Conservation (phyloP, 2,329 filamentous ascomycete genomes). For the Fusarium domesticum region DNA sequence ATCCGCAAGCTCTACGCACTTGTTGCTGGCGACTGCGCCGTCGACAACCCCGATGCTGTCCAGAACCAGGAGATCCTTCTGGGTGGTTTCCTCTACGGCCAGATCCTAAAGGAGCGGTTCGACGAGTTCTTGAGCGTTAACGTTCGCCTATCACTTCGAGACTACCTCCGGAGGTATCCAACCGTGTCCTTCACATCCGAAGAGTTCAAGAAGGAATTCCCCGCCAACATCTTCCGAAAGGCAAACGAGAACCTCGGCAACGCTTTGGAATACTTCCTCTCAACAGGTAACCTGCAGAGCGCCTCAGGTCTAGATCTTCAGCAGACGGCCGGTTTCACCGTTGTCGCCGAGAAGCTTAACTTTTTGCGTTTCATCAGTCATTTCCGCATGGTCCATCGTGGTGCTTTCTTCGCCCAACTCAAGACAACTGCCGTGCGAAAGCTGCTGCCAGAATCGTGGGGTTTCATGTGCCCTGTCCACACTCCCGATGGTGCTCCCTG, state of each 20-base stretch:
- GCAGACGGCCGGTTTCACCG: conserved; percentile 90
- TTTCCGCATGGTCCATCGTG: conserved; percentile 98
- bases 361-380: conserved; percentile 98
- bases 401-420: conserved; percentile 95
- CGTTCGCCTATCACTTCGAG: conserved; percentile 52
- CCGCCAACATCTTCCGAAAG: conserved; percentile 70
- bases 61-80: conserved; percentile 95
- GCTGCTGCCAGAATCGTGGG: conserved; percentile 93
- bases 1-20: conserved; percentile 91
- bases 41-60: conserved; percentile 94
- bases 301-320: conserved; percentile 91
- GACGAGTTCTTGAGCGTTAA: conserved; percentile 75
- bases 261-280: conserved; percentile 89
- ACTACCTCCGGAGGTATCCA: conserved; percentile 54
- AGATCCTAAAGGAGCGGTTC: conserved; percentile 91
- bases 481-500: conserved; percentile 96
- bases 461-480: conserved; percentile 94
- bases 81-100: conserved; percentile 88
- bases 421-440: conserved; percentile 98
- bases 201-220: conserved; percentile 77
- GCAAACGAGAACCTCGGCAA: conserved; percentile 88
- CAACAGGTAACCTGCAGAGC: conserved; percentile 90
- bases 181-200: conserved; percentile 73
- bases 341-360: conserved; percentile 98
- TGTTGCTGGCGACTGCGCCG: conserved; percentile 85